Evolutionary conservation across 805 yeast genomes (phyloP).

Genomic region (Metschnikowia gelsemii): DNA sequence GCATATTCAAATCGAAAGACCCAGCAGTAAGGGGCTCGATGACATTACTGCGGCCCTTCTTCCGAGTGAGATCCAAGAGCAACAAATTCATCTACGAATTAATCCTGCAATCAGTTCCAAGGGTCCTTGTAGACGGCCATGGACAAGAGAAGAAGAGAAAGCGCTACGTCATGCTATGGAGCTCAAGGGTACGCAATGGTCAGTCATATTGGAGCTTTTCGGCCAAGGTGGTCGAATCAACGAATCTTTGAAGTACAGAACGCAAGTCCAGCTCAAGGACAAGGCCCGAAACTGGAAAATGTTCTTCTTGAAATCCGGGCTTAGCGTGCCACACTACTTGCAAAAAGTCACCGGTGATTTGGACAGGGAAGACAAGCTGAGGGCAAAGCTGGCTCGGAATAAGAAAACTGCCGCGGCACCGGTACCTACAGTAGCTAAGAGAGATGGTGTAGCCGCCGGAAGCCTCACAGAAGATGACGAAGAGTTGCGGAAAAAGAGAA

Average conservation of each 20-base stretch:
- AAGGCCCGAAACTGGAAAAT: constrained; percentile 96
- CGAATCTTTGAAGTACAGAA: constrained; percentile 82
- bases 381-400: constrained; percentile 32
- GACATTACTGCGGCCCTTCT: constrained; percentile 35
- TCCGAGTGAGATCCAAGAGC: constrained; percentile 46
- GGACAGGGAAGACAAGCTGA: constrained; percentile 51
- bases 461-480: constrained; percentile 3
- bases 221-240: constrained; percentile 91
- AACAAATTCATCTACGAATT: constrained; percentile 41
- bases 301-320: constrained; percentile 71
- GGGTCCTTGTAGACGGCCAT: constrained; percentile 54
- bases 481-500: constrained; percentile 2
- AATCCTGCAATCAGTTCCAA: constrained; percentile 31
- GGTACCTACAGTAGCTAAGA: constrained; percentile 26
- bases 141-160: constrained; percentile 88
- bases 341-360: constrained; percentile 84
- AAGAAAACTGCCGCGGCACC: constrained; percentile 44
- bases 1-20: not conserved
- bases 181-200: constrained; percentile 89
- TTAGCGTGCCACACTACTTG: constrained; percentile 77
- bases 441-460: constrained; percentile 7
- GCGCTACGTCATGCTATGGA: constrained; percentile 81
- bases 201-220: constrained; percentile 81
- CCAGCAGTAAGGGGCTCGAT: constrained; percentile 22
- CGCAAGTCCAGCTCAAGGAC: constrained; percentile 90